phyloP scores from a whole-genome alignment of 352 stramenopile genomes.

The Phytophthora pistaciae region DNA sequence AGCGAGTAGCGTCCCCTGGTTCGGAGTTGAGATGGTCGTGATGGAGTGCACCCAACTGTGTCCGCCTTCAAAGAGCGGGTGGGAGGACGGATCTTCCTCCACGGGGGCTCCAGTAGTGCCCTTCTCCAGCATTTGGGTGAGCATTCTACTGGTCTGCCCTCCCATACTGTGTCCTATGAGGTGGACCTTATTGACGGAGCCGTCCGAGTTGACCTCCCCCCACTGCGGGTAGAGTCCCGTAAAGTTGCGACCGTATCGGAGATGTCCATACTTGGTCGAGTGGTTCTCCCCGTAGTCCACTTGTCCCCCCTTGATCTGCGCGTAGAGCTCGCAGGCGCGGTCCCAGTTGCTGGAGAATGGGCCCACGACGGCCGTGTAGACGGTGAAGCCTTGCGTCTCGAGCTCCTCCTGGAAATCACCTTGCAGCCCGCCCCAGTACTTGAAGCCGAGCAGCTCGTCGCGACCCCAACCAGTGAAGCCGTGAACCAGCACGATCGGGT shows the following conservation, averaged over 20 bases:
- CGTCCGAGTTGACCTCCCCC: conserved; percentile 40
- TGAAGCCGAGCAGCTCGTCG: conserved; percentile 39
- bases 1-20: conserved; percentile 51
- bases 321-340: conserved; percentile 60
- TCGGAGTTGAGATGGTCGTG: conserved; percentile 54
- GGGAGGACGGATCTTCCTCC: conserved; percentile 22
- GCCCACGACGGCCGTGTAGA: background rate
- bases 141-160: conserved; percentile 72
- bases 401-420: conserved; percentile 47
- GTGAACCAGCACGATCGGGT: conserved; percentile 55
- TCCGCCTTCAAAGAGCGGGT: conserved; percentile 44
- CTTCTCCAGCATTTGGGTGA: conserved; percentile 58
- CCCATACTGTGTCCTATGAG: conserved; percentile 75
- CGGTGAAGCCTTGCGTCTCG: conserved; percentile 8
- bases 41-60: conserved; percentile 64
- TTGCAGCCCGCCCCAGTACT: conserved; percentile 52
- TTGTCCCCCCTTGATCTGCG: conserved; percentile 54
- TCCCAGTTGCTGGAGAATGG: background rate
- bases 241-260: conserved; percentile 41
- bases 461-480: conserved; percentile 46
- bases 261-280: conserved; percentile 33
- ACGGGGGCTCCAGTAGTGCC: conserved; percentile 36
- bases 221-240: conserved; percentile 58
- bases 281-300: conserved; percentile 56
- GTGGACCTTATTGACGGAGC: conserved; percentile 60